Evolutionary conservation across 1,284 basidiomycete species (phyloP), one percentile per base, ranked within the genome.

Genomic region (Volvariella surrecta): DNA sequence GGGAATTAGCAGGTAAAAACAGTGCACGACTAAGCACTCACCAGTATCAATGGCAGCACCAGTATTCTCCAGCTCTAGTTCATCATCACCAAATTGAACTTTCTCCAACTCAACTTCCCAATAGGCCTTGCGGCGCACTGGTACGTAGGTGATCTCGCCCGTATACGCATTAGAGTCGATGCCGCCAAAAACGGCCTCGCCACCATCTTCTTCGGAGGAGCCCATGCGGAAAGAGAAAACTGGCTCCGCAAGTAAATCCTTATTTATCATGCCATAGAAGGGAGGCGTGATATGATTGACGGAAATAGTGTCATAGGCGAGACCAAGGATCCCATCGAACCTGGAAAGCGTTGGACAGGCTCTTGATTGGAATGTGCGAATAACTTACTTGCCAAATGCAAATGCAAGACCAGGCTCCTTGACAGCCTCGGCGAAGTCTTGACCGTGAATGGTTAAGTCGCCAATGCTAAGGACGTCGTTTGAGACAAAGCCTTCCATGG

Each of bases 391-490:
- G 63, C 90, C 95, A 56, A 96, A 96, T 18, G 95, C 95, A 62
- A 99, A 99, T 4, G 94, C 86, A 48, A 99, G 82, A 47, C 96
- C 96, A 37, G 96, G 96, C 62, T 99, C 96, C 64, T 90, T 90
- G 50, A 85, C 89, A 1, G 94, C 92, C 69, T 99, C 96, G 32
- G 94, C 96, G 61, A 99, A 99, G 61, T 94, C 86, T 61, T 91
- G 87, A 18, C 71, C 56, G 56, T 73, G 73, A 63, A 99, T 76
- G 21, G 60, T 62, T 40, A 99, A 62, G 62, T 96, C 96, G 43
- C 91, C 92, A 52, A 99, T 95, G 19, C 60, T 63, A 47, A 99
- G 66, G 4, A 62, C 65, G 60, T 99, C 96, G 50, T 83, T 80
- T 16, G 93, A 97, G 48, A 99, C 89, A 56, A 88, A 92, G 51